Evolutionary conservation across 2,329 filamentous ascomycete genomes (phyloP), one percentile per base, ranked within the genome.

Genomic region (Diaporthe helianthi): DNA sequence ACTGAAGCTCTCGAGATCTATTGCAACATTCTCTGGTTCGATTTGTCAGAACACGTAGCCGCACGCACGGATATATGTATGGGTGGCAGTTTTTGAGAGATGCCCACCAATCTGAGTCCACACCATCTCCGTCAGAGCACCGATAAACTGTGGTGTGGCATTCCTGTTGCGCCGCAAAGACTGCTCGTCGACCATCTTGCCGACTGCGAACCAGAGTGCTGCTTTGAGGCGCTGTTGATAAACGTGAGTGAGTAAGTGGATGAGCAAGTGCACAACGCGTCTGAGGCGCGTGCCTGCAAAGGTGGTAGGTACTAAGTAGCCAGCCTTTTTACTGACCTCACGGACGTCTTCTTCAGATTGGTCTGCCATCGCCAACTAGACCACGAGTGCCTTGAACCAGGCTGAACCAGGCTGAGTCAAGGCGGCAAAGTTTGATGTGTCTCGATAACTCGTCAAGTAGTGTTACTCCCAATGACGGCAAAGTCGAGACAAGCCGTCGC

Each of bases 91-190:
- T 51, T 26, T 51, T 26, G 9, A 9, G 17, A 2, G 17, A n/a
- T 17, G 74, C 80, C 55, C 84, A 95, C 93, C 92, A 64, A 97
- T 92, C 74, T 97, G 94, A 1, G 90, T 87, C 89, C 93, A 97
- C 9, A 95, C 91, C 79, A 97, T 87, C 79, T 97, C 94, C 0
- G 93, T 96, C 76, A 97, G 79, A 0, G 92, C 91, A 10, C 91
- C 93, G 74, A 97, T 97, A 79, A 97, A 97, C 76, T 97, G 93
- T 1, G 93, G 93, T 31, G 95, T 97, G 8, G 94, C 93, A 79
- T 97, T 98, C 72, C 93, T 87, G 76, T 92, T 89, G 33, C 90
- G 84, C 68, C 86, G 84, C 36, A 93, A 82, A 22, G 90, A 91
- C 77, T 97, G 92, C 73, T 95, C 90, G 78, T 98, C 95, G 72